Evolutionary conservation across 352 stramenopile species (phyloP).

Genomic region (Pythium insidiosum): DNA sequence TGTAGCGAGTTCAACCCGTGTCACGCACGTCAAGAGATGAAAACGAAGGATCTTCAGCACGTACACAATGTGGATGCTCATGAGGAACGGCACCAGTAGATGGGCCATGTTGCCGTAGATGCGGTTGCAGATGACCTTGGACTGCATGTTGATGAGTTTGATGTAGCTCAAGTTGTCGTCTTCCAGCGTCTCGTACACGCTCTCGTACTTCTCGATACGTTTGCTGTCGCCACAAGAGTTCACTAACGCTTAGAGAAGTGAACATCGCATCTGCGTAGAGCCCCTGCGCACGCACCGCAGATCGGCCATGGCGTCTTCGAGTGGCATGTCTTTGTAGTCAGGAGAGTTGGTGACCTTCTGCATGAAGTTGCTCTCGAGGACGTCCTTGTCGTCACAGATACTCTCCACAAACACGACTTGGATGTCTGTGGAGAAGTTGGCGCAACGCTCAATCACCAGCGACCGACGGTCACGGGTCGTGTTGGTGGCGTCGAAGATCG

Average conservation of each 20-base stretch:
- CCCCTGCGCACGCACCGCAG: too few species aligned
- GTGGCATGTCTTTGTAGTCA: conserved; percentile 45
- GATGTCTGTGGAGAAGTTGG: conserved; percentile 14
- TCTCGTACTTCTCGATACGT: conserved; percentile 65
- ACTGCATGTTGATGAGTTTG: conserved; percentile 65
- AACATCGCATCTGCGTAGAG: too few species aligned
- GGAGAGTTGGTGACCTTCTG: conserved; percentile 39
- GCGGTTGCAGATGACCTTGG: conserved; percentile 43
- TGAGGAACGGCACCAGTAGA: conserved; percentile 36
- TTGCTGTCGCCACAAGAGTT: conserved; percentile 12
- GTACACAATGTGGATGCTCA: conserved; percentile 41
- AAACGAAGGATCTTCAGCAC: too few species aligned
- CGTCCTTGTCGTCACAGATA: conserved; percentile 65
- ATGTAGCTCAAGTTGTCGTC: conserved; percentile 64
- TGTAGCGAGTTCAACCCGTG: neutral
- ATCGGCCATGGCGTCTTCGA: conserved; percentile 43
- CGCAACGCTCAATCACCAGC: conserved; percentile 16
- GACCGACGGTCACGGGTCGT: conserved; percentile 35
- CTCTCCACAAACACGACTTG: conserved; percentile 80
- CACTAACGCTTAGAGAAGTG: too few species aligned
- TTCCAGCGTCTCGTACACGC: conserved; percentile 54
- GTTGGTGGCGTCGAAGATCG: conserved; percentile 77
- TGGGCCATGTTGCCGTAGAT: conserved; percentile 44
- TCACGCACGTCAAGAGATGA: neutral
- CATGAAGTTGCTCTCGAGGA: conserved; percentile 50